Evolutionary conservation across 805 yeast species (phyloP), one percentile per base, ranked within the genome.

Genomic region (Peterozyma toletana): DNA sequence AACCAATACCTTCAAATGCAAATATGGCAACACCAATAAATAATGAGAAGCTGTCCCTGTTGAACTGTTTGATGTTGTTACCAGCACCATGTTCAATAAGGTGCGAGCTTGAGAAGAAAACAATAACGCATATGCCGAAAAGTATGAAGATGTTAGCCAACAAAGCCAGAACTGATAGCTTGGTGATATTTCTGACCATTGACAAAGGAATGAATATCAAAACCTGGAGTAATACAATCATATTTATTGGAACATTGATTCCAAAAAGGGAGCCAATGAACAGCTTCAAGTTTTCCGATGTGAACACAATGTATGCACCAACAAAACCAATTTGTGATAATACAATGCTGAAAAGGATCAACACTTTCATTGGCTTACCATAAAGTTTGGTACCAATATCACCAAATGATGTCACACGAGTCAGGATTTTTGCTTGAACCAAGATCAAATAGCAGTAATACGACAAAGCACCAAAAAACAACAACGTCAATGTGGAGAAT

Each of bases 1-100:
- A 66, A 0, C 95, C 93, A 45, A 86, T 84, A 1, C 95, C 95
- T 63, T 86, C 95, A 56, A 84, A 86, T n/a, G 93, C 88, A 66
- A 86, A 86, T 30, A 86, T 85, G 2, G 91, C 90, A 6, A 86
- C 86, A 9, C 95, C 95, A 41, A 85, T 79, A 55, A 85, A 85
- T 39, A 86, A 62, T 0, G 91, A 77, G 71, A 86, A 85, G 41
- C 71, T 71, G 4, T 71, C 66, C 30, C 65, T 48, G 58, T 84
- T 84, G 62, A 84, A 73, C 31, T 62, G 59, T 17, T 68, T 66
- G 30, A 84, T 68, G 2, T 75, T 79, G 9, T 66, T 67, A 1
- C 80, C 80, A 0, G 72, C 59, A 2, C 81, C 78, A 43, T 64
- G 58, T 0, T 50, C 45, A 17, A 66, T 46, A 56, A 81, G 59